phyloP scores from a whole-genome alignment of 306 rosid species.

The Citrullus amarus region DNA sequence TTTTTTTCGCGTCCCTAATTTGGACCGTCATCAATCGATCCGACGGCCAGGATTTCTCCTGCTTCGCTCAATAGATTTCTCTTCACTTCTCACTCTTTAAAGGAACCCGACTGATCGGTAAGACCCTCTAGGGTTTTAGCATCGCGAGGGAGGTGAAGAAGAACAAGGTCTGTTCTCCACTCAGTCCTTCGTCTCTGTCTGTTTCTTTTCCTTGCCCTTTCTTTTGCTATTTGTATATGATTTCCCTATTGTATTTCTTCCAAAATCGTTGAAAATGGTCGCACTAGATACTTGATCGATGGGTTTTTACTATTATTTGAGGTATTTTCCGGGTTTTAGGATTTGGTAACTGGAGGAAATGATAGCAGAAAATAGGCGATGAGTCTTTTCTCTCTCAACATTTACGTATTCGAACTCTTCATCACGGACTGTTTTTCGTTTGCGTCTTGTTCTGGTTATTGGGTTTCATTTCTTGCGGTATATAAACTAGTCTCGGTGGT shows the following conservation, averaged over 20 bases:
- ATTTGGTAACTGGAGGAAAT: background rate
- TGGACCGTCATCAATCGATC: constrained; percentile 3
- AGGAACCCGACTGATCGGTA: background rate
- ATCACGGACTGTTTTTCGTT: background rate
- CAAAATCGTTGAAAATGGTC: background rate
- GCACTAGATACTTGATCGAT: background rate
- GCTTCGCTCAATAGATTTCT: background rate
- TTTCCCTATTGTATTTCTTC: background rate
- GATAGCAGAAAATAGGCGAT: background rate
- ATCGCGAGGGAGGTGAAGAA: background rate
- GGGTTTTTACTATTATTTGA: background rate
- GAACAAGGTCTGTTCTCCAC: background rate
- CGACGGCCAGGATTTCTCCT: constrained; percentile 1
- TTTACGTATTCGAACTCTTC: background rate
- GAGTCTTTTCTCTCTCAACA: background rate
- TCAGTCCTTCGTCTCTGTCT: background rate
- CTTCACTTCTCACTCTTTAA: background rate
- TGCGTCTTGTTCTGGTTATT: background rate
- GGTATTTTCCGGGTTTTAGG: background rate
- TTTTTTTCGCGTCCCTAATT: background rate
- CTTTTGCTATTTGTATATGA: background rate
- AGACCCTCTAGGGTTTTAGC: constrained; percentile 3
- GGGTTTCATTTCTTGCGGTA: background rate
- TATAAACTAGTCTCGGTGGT: background rate
- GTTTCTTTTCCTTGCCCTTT: background rate